Base-by-base conservation (phyloP, 2,329 filamentous ascomycete species). In the Bipolaris bicolor region DNA sequence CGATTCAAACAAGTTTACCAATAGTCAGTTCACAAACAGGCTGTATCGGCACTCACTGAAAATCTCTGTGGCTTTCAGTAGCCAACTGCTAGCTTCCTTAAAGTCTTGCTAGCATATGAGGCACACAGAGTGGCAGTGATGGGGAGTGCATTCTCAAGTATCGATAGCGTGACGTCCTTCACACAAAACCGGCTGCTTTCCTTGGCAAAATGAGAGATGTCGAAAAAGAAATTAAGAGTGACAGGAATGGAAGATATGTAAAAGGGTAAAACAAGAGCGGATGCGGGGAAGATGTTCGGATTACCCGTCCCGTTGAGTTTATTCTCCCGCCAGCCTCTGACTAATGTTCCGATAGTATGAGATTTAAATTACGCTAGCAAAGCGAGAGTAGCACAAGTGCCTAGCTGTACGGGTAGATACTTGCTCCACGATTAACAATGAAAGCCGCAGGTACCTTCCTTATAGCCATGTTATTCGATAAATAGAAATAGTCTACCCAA, bases 251-350 rank as follows among this genome's bases (percentile, higher is more conserved):
- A 29, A 20, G n/a, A 15, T 13, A 45, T 16, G 13, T 34, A 11
- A 13, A 24, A 33, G 24, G 26, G 7, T 46, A 4, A 3, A 16
- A 33, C 31, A 52, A 33, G 24, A 16, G 33, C 16, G 33, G 18
- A 20, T 55, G 52, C 45, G 53, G 53, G 53, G 47, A 52, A 55
- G 53, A 31, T 48, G 48, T 24, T 52, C 50, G 20, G 18, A 15
- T 34, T 16, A 48, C 34, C 34, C 34, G 47, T 47, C 34, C 16
- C 29, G 18, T 47, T 18, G n/a, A 36, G 48, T 29, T 44, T 49
- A 20, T 46, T 24, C 24, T 31, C 33, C n/a, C 3, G 26, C 20
- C 47, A 13, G 11, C n/a, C 11, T 15, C 11, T 45, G 15, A 39
- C 31, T 26, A 50, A 26, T 33, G n/a, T 20, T 34, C 40, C 18